These are phyloP conservation scores for Fusarium napiforme DNA, from an alignment of 2,329 filamentous ascomycete genomes.

Conservation along the genomic window DNA sequence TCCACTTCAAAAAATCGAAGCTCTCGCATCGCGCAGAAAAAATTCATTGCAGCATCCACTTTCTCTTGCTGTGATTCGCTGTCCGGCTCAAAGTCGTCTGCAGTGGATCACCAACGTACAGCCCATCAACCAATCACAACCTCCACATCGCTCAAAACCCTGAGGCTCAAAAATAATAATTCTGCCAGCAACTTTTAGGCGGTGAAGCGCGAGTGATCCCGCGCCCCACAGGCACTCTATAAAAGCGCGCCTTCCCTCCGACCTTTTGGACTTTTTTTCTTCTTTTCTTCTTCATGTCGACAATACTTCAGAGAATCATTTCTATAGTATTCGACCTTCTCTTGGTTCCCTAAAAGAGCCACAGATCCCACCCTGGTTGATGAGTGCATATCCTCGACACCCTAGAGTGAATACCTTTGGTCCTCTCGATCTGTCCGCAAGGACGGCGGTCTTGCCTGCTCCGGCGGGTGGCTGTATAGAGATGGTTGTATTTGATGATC, in stretches of 20 bases:
- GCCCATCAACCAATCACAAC: background rate
- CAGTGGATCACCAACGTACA: background rate
- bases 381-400: conserved; percentile 78
- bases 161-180: conserved; percentile 12
- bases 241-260: conserved; percentile 14
- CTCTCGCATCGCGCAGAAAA: background rate
- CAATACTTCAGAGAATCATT: conserved; percentile 86
- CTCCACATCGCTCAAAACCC: background rate
- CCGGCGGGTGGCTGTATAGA: conserved; percentile 72
- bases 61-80: background rate
- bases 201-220: conserved; percentile 43
- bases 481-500: conserved; percentile 87
- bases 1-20: background rate
- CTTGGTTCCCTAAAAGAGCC: conserved; percentile 93
- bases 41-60: conserved; percentile 7
- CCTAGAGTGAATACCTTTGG: conserved; percentile 46
- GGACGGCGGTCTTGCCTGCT: conserved; percentile 62
- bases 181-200: conserved; percentile 51
- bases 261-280: conserved; percentile 51
- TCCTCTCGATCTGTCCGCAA: conserved; percentile 53
- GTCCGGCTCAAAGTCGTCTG: background rate
- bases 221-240: conserved; percentile 33
- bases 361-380: conserved; percentile 77
- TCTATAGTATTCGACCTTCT: conserved; percentile 96
- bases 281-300: conserved; percentile 69